Percentiles rank a stretch among this genome's conserved stretches.
Conservation (phyloP, 1,284 basidiomycete species). For the Ustilago loliicola region DNA sequence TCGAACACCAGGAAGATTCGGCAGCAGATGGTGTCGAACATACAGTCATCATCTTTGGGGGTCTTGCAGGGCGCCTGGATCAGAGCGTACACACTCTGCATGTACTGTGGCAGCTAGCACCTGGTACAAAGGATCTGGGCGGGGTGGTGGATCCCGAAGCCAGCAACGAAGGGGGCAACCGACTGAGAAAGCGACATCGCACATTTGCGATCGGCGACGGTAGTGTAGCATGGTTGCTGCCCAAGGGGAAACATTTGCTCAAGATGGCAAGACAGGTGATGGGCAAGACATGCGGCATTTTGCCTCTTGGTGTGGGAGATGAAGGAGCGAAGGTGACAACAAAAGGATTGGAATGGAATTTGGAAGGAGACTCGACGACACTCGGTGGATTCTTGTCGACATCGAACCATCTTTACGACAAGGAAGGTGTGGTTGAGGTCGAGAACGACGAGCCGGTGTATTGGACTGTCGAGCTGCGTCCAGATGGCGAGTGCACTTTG, state of each 20-base stretch:
- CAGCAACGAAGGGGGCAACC: conserved; percentile 19
- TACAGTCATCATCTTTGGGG: conserved; percentile 83
- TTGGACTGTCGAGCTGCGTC: conserved; percentile 81
- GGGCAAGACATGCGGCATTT: conserved; percentile 90
- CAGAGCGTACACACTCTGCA: conserved; percentile 93
- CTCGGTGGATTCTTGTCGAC: conserved; percentile 78
- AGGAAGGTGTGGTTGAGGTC: conserved; percentile 76
- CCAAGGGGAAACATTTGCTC: conserved; percentile 82
- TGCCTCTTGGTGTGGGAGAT: conserved; percentile 80
- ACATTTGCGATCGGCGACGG: conserved; percentile 87
- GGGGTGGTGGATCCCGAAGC: conserved; percentile 47
- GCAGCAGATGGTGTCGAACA: conserved; percentile 29
- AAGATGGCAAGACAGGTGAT: conserved; percentile 79
- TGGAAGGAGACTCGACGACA: conserved; percentile 70
- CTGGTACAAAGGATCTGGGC: conserved; percentile 70
- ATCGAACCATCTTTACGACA: conserved; percentile 81
- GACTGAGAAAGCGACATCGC: conserved; percentile 73
- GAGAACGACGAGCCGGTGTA: conserved; percentile 85
- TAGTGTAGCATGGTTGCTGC: conserved; percentile 88
- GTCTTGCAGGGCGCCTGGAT: conserved; percentile 89
- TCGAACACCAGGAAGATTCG: conserved; percentile 76
- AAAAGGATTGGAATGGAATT: conserved; percentile 88
- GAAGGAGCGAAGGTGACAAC: conserved; percentile 82
- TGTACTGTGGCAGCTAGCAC: conserved; percentile 80
- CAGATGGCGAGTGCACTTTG: conserved; percentile 29